Conservation (phyloP, 306 rosid genomes). For the Prunus kanzakura region DNA sequence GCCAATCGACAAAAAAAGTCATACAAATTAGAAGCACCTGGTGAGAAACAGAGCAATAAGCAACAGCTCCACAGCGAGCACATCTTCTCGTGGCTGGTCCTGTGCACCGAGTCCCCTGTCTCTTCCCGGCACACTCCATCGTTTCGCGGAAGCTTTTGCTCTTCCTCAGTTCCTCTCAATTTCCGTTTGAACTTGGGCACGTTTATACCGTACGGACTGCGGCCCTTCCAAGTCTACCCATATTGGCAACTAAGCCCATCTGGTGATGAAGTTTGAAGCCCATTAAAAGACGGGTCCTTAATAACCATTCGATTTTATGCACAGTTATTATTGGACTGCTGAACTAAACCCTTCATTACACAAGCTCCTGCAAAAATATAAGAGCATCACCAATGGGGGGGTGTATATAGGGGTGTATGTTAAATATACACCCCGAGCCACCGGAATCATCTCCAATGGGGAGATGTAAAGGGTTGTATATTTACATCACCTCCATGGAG, state of each 20-base stretch:
- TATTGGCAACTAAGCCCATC: neutral
- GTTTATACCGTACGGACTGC: neutral
- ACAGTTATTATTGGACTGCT: too few species aligned
- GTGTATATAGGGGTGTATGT: too few species aligned
- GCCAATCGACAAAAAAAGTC: neutral
- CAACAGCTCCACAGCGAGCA: conserved; percentile 75
- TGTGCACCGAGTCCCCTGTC: conserved; percentile 59
- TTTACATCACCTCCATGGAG: too few species aligned
- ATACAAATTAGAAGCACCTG: conserved; percentile 41
- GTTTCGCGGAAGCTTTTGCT: neutral
- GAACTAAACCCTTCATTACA: too few species aligned
- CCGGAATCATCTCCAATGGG: too few species aligned
- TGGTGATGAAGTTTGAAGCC: neutral
- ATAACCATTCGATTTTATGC: too few species aligned
- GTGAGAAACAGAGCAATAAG: conserved; percentile 77
- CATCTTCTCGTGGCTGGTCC: conserved; percentile 60
- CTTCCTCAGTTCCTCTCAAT: neutral
- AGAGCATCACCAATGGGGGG: too few species aligned
- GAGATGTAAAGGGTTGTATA: too few species aligned
- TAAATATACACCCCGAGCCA: too few species aligned
- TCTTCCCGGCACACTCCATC: conserved; percentile 88
- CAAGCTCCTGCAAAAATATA: accelerated
- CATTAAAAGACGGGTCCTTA: neutral
- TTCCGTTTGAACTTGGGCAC: neutral
- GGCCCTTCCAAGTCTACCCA: neutral